Conservation (phyloP, 2,329 filamentous ascomycete genomes). For the Penicillium sp. region DNA sequence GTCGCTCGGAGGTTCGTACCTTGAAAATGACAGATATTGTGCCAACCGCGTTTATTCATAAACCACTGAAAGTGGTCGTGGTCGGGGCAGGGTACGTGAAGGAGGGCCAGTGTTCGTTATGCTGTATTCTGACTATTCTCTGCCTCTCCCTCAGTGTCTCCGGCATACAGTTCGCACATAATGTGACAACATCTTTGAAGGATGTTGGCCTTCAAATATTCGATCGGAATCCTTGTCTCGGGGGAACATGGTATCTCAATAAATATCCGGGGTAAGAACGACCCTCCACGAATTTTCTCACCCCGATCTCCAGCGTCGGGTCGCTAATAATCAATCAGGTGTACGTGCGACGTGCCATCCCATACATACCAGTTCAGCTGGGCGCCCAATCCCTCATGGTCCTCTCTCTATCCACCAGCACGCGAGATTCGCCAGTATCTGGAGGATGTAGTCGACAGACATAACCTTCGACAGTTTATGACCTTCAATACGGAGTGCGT, state of each 20-base stretch:
- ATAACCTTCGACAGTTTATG: not conserved
- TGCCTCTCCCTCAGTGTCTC: not conserved
- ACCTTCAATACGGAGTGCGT: not conserved
- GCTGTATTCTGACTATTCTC: not conserved
- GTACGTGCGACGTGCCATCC: not conserved
- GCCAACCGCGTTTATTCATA: not conserved
- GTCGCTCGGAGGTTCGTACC: not conserved
- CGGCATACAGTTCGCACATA: not conserved
- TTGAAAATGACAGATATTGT: not conserved
- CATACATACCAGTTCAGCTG: not conserved
- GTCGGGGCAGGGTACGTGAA: not conserved
- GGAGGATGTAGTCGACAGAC: not conserved
- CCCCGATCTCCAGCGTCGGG: not conserved
- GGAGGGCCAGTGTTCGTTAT: not conserved
- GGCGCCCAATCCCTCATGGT: not conserved
- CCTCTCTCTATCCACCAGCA: not conserved
- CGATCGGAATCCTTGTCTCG: not conserved
- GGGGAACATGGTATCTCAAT: not conserved
- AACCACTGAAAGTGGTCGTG: not conserved
- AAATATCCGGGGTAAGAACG: not conserved
- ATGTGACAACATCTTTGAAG: not conserved
- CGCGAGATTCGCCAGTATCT: not conserved
- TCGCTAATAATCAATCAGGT: not conserved
- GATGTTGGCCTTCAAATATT: not conserved
- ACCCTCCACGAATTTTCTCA: not conserved